phyloP scores from a whole-genome alignment of 225 moss, liverwort and hornwort genomes.

The Physcomitrium patens region DNA sequence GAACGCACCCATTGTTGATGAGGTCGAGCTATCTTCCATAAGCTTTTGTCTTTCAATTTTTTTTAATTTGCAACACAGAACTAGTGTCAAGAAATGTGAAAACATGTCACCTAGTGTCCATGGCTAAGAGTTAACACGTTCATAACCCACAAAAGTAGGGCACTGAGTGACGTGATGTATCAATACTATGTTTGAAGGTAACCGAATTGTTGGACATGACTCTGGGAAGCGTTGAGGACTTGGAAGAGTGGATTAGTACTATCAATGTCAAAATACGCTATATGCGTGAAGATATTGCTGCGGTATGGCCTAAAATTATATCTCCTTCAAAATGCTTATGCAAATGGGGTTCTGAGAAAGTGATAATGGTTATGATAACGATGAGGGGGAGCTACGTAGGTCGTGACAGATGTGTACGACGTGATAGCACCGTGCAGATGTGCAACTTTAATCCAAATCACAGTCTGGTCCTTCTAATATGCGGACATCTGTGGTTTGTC shows the following conservation, averaged over 20 bases:
- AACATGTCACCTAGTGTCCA: not conserved
- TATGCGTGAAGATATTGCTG: constrained; percentile 87
- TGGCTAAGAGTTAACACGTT: not conserved
- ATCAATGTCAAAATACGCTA: constrained; percentile 82
- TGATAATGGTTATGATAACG: not conserved
- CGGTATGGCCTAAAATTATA: constrained; percentile 49
- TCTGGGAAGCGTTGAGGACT: constrained; percentile 70
- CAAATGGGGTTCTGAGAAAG: constrained; percentile 7
- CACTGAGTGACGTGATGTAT: not conserved
- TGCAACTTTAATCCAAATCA: constrained; percentile 1
- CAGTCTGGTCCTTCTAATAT: constrained; percentile 23
- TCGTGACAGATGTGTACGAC: not conserved
- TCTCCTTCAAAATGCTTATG: not conserved
- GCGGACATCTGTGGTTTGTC: constrained; percentile 32
- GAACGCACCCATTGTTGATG: too few species aligned
- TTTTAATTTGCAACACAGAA: too few species aligned
- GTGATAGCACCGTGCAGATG: not conserved
- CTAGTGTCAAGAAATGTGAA: not conserved
- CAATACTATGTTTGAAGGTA: constrained; percentile 57
- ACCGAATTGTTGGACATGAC: constrained; percentile 78
- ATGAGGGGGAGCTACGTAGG: not conserved
- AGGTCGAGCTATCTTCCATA: too few species aligned
- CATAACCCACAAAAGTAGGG: constrained; percentile 6
- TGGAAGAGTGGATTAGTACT: constrained; percentile 92
- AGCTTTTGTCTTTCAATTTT: too few species aligned